Evolutionary conservation across 1,284 basidiomycete species (phyloP).

Genomic region (Sanghuangporus baumii): DNA sequence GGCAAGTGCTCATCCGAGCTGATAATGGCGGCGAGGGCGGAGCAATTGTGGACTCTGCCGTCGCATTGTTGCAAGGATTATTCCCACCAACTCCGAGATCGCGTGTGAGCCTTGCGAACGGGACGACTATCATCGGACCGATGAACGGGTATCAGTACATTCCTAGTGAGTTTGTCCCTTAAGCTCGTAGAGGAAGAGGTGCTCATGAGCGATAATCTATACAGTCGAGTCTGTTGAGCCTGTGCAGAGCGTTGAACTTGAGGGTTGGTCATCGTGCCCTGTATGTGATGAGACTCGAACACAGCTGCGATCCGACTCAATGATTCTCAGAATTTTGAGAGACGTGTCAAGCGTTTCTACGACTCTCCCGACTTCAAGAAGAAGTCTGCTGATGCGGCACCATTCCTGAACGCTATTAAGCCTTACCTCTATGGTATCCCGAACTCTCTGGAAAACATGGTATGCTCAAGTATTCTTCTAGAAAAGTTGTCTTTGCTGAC

Average conservation of each 20-base stretch:
- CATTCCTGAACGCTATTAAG: constrained; percentile 37
- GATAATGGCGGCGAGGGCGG: constrained; percentile 82
- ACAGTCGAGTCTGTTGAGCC: constrained; percentile 79
- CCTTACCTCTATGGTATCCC: constrained; percentile 38
- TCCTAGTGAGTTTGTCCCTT: constrained; percentile 40
- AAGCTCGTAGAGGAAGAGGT: not conserved
- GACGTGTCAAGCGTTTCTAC: constrained; percentile 28
- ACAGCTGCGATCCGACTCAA: not conserved
- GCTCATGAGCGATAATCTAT: not conserved
- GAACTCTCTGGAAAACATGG: constrained; percentile 38
- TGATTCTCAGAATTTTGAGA: constrained; percentile 26
- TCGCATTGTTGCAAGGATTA: constrained; percentile 72
- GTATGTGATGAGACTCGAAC: constrained; percentile 33
- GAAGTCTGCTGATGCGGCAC: constrained; percentile 28
- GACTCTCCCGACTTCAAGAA: constrained; percentile 32
- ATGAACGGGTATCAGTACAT: constrained; percentile 84
- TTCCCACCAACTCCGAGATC: constrained; percentile 69
- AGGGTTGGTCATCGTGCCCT: constrained; percentile 81
- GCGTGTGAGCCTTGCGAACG: constrained; percentile 73
- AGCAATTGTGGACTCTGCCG: constrained; percentile 79
- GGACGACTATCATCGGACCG: constrained; percentile 64
- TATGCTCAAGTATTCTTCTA: constrained; percentile 18
- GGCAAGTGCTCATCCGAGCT: constrained; percentile 66
- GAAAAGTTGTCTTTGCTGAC: not conserved
- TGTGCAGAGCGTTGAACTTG: constrained; percentile 74